Percentiles rank a stretch among this genome's conserved stretches.
Conservation (phyloP, 2,329 filamentous ascomycete species). For the Thielaviopsis populi region DNA sequence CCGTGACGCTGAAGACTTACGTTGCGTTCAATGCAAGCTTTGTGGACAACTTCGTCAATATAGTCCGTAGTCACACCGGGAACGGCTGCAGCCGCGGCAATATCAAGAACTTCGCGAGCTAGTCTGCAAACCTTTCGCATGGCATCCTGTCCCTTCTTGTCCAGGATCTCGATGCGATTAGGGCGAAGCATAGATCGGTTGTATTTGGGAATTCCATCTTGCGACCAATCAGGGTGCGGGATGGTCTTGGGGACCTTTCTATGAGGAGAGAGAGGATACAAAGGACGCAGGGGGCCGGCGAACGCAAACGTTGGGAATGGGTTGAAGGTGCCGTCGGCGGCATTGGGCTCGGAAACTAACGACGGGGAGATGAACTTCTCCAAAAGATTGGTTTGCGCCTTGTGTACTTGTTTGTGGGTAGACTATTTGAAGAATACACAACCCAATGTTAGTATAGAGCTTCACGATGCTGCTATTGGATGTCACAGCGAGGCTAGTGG, state of each 20-base stretch:
- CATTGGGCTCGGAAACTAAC: slow-evolving; percentile 78
- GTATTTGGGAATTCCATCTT: slow-evolving; percentile 58
- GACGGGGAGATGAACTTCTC: slow-evolving; percentile 61
- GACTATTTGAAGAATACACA: slow-evolving; percentile 3
- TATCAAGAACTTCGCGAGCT: slow-evolving; percentile 81
- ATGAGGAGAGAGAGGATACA: slow-evolving; percentile 65
- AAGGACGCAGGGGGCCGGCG: slow-evolving; percentile 67
- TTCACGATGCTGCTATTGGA: not conserved
- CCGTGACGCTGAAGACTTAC: slow-evolving; percentile 37
- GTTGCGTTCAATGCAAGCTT: slow-evolving; percentile 82
- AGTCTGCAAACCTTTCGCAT: slow-evolving; percentile 89
- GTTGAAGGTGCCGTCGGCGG: slow-evolving; percentile 80
- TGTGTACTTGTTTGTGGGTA: slow-evolving; percentile 45
- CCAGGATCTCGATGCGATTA: slow-evolving; percentile 71
- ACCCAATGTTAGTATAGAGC: not conserved
- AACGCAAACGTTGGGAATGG: slow-evolving; percentile 80
- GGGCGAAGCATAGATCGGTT: slow-evolving; percentile 47
- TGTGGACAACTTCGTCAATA: slow-evolving; percentile 88
- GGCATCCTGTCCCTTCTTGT: slow-evolving; percentile 63
- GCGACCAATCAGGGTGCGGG: slow-evolving; percentile 71
- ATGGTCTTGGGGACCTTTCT: slow-evolving; percentile 68
- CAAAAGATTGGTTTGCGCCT: slow-evolving; percentile 61
- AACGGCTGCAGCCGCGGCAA: slow-evolving; percentile 65
- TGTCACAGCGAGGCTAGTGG: not conserved
- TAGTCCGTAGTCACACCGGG: slow-evolving; percentile 95